phyloP scores from a whole-genome alignment of 75 land plant genomes.

The Sequoiadendron giganteum region DNA sequence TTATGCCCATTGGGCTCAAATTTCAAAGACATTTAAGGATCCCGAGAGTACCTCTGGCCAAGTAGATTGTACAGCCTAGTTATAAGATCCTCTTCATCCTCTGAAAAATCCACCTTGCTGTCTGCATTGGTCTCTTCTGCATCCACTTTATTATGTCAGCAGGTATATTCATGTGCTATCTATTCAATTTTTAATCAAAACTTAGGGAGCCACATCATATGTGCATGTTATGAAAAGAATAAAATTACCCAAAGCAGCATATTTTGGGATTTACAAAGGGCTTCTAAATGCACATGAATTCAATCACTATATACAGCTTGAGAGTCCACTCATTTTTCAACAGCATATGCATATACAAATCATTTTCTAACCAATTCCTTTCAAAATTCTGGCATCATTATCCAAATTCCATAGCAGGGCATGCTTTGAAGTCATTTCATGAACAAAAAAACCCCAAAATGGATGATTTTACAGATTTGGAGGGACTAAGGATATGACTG shows the following conservation, averaged over 20 bases:
- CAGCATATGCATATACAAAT: background rate
- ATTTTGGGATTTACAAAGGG: background rate
- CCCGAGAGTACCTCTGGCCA: conserved; percentile 8
- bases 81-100: conserved; percentile 13
- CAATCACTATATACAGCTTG: background rate
- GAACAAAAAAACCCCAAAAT: background rate
- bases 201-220: background rate
- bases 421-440: background rate
- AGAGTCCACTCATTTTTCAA: background rate
- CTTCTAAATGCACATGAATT: background rate
- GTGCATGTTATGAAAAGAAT: background rate
- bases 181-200: background rate
- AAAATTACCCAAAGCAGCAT: background rate
- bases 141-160: background rate
- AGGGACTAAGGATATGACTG: background rate
- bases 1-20: background rate
- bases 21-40: background rate
- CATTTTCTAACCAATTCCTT: background rate
- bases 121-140: background rate
- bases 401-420: background rate
- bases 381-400: background rate
- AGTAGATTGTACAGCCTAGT: conserved; percentile 13
- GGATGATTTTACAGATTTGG: background rate
- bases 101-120: conserved; percentile 3
- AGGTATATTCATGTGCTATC: background rate